These are phyloP conservation scores for Aspergillus fructus DNA, from an alignment of 2,329 filamentous ascomycete species.

Conservation along the genomic window DNA sequence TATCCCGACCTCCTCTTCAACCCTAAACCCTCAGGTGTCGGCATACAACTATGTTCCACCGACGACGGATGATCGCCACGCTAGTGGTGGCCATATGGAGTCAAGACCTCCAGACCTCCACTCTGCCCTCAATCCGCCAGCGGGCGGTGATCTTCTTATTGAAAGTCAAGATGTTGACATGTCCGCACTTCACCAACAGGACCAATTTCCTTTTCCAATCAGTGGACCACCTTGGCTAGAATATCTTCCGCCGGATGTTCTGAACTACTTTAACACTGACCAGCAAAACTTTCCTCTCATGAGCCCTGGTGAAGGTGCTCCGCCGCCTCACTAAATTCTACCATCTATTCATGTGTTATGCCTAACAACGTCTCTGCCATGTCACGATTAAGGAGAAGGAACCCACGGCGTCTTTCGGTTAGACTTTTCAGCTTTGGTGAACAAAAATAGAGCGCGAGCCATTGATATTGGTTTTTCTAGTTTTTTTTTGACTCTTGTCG, in stretches of 20 bases:
- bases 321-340: constrained; percentile 21
- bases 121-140: constrained; percentile 18
- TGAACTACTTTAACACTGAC: constrained; percentile 53
- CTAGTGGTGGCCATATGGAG: constrained; percentile 16
- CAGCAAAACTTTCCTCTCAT: constrained; percentile 33
- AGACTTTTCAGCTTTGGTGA: constrained; percentile 4
- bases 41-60: constrained; percentile 26
- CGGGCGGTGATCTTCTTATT: constrained; percentile 59
- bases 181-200: constrained; percentile 53
- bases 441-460: constrained; percentile 12
- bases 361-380: constrained; percentile 7
- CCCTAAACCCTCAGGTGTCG: constrained; percentile 21
- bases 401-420: constrained; percentile 11
- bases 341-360: constrained; percentile 12
- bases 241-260: constrained; percentile 66
- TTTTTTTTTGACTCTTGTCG: neutral
- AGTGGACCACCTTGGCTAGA: constrained; percentile 71
- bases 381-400: constrained; percentile 9
- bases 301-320: constrained; percentile 27
- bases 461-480: neutral
- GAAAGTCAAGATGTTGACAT: constrained; percentile 77
- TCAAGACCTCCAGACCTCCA: constrained; percentile 20
- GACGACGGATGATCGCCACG: constrained; percentile 17
- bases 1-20: constrained; percentile 18
- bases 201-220: constrained; percentile 39